phyloP scores from a whole-genome alignment of 306 rosid genomes.

The Spatholobus suberectus region DNA sequence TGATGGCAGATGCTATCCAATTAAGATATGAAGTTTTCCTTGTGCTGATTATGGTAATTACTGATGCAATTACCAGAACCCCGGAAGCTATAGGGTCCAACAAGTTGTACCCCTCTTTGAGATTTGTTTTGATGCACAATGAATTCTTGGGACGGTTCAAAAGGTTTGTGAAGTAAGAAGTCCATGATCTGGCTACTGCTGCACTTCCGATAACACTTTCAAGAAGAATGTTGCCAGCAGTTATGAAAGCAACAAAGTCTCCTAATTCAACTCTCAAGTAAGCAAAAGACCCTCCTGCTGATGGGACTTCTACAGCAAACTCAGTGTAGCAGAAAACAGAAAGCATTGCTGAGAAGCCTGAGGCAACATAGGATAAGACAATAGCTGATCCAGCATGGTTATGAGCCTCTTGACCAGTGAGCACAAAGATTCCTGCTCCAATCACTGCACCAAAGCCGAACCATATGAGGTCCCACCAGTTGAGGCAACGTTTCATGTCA shows the following conservation, averaged over 20 bases:
- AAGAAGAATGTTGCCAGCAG: slow-evolving; percentile 83
- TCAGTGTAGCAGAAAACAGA: slow-evolving; percentile 89
- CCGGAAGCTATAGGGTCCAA: slow-evolving; percentile 75
- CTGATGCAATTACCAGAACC: slow-evolving; percentile 51
- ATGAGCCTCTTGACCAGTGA: slow-evolving; percentile 71
- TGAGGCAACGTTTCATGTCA: slow-evolving; percentile 65
- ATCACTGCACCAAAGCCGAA: slow-evolving; percentile 78
- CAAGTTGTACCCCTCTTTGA: slow-evolving; percentile 58
- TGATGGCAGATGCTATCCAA: slow-evolving; percentile 74
- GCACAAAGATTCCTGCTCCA: slow-evolving; percentile 84
- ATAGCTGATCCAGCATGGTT: slow-evolving; percentile 71
- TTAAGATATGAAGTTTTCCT: slow-evolving; percentile 67
- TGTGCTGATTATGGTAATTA: slow-evolving; percentile 70
- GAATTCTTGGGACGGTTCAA: slow-evolving; percentile 59
- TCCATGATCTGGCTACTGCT: slow-evolving; percentile 78
- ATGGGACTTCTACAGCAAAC: slow-evolving; percentile 78
- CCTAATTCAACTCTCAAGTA: slow-evolving; percentile 79
- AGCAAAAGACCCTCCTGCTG: slow-evolving; percentile 86
- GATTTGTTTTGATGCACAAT: slow-evolving; percentile 57
- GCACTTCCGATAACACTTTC: slow-evolving; percentile 72
- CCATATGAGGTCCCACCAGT: slow-evolving; percentile 89
- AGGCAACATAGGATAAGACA: slow-evolving; percentile 68
- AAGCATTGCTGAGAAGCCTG: slow-evolving; percentile 82
- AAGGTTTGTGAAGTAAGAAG: slow-evolving; percentile 75
- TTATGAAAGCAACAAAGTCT: slow-evolving; percentile 77